These are phyloP conservation scores for Fusarium liriodendri DNA, from an alignment of 2,329 filamentous ascomycete species.

Conservation along the genomic window DNA sequence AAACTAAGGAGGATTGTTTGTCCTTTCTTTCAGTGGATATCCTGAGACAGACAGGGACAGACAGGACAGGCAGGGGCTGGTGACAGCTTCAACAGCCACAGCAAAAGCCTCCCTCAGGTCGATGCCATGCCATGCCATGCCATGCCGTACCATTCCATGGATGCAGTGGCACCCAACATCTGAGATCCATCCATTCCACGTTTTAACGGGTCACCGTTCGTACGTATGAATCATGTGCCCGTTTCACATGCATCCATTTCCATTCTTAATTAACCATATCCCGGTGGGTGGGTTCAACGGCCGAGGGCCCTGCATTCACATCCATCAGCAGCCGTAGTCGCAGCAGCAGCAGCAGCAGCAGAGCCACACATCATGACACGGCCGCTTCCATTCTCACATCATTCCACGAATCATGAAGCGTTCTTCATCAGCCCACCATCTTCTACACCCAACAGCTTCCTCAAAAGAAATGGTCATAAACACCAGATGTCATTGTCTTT, in stretches of 20 bases:
- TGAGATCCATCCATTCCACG: not conserved
- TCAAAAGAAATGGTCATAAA: not conserved
- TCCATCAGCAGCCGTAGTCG: not conserved
- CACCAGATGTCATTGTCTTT: not conserved
- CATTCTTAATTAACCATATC: not conserved
- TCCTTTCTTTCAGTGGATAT: not conserved
- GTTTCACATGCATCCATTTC: not conserved
- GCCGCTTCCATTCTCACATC: not conserved
- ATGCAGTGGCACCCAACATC: not conserved
- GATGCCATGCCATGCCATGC: not conserved
- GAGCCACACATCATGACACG: not conserved
- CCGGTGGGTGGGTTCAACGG: not conserved
- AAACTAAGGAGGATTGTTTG: not conserved
- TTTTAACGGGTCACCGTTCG: not conserved
- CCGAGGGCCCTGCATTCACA: not conserved
- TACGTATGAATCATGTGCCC: not conserved
- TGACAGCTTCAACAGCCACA: not conserved
- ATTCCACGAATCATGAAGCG: conserved; percentile 2
- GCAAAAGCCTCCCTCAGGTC: not conserved
- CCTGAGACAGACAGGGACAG: not conserved
- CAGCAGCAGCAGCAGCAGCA: not conserved
- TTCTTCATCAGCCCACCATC: not conserved
- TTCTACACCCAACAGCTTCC: not conserved
- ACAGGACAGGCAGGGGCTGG: not conserved
- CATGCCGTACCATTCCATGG: not conserved